Base-by-base conservation (phyloP, 192 early-diverging fungal genomes). In the Allomyces arbusculus region DNA sequence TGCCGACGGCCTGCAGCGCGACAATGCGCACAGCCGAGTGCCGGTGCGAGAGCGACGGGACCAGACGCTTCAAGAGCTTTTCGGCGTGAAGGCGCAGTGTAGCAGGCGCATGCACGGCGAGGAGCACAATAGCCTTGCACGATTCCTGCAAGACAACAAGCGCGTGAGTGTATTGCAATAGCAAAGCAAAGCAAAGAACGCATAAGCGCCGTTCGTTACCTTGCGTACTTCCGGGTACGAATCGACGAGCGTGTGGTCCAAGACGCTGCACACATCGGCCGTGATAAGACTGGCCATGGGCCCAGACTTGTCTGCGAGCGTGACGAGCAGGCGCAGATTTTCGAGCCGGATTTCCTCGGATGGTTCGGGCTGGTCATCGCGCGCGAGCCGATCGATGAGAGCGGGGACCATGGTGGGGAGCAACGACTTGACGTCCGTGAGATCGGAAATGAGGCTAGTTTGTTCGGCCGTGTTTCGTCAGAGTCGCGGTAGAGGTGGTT, bases 191-290 rank as follows among this genome's bases (percentile, higher is more conserved):
- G 9, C 50, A 69, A 69, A 10, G 10, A 8, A 8, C 9, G 22
- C 23, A 64, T 19, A 61, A 25, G 22, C 7, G 20, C 20, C 20
- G 1, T 20, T 24, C 20, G 1, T 20, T 33, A 80, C 79, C 74
- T 84, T 84, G 63, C 73, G 73, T 23, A 84, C 74, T 23, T 84
- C 80, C 20, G 78, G 80, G 66, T 75, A 84, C 8, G 78, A 68
- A 65, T 84, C 82, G 9, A 23, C 61, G 19, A 82, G 40, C 0
- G 74, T 73, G 23, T 65, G 28, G 58, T 23, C 40, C 44, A 84
- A 64, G 44, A 82, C 76, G 24, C 69, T 65, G n/a, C 77, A 68
- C 10, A 69, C 61, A 23, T 77, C 80, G 24, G 80, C 80, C 61
- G 78, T 77, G 64, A 77, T 81, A 10, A 78, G 77, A 22, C n/a